Conservation (phyloP, 1,139 yeast genomes). For the Ogataea hybrid region DNA sequence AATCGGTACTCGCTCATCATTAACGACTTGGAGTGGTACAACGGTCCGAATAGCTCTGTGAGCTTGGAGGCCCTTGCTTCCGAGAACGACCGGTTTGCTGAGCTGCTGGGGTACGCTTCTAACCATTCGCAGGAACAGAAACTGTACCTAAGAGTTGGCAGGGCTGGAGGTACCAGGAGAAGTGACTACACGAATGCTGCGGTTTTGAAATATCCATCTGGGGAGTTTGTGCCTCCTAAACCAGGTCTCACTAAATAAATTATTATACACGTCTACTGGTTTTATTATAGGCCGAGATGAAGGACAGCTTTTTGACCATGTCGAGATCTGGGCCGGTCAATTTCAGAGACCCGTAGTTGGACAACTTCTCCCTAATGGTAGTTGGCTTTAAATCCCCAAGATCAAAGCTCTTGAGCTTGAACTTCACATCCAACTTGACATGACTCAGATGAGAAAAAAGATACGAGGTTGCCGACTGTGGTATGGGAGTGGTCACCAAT, state of each 20-base stretch:
- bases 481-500: slow-evolving; percentile 28
- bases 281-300: slow-evolving; percentile 29
- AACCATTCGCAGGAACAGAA: slow-evolving; percentile 29
- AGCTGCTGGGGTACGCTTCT: slow-evolving; percentile 24
- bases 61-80: slow-evolving; percentile 41
- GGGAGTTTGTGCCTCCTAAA: slow-evolving; percentile 44
- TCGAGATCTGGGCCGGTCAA: slow-evolving; percentile 35
- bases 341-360: slow-evolving; percentile 40
- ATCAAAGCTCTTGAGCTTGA: slow-evolving; percentile 29
- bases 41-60: slow-evolving; percentile 48
- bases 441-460: slow-evolving; percentile 21
- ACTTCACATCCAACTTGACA: slow-evolving; percentile 28
- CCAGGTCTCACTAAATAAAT: slow-evolving; percentile 42
- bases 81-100: slow-evolving; percentile 33
- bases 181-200: slow-evolving; percentile 49
- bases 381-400: slow-evolving; percentile 19
- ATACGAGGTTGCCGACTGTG: slow-evolving; percentile 19
- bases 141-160: slow-evolving; percentile 54
- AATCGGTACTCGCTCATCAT: slow-evolving; percentile 62
- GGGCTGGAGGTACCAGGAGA: slow-evolving; percentile 24
- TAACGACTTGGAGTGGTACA: slow-evolving; percentile 76
- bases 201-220: slow-evolving; percentile 40
- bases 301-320: slow-evolving; percentile 32
- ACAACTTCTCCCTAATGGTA: slow-evolving; percentile 34
- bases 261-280: slow-evolving; percentile 1